phyloP scores from a whole-genome alignment of 768 basidiomycete genomes.

The Panellus pusillus region DNA sequence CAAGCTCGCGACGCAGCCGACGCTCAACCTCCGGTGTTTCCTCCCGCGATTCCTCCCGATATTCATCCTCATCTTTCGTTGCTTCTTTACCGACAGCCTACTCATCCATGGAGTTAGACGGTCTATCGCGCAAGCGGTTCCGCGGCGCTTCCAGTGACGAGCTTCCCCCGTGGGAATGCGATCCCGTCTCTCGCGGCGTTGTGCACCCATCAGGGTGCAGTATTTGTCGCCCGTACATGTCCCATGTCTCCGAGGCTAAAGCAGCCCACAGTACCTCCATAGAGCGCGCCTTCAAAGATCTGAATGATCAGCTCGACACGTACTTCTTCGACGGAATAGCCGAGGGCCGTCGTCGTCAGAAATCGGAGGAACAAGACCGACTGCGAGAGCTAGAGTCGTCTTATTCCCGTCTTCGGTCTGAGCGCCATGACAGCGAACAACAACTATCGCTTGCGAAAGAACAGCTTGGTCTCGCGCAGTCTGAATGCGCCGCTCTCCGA shows the following conservation, averaged over 20 bases:
- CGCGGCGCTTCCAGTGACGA: slow-evolving; percentile 9
- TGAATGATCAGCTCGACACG: slow-evolving; percentile 39
- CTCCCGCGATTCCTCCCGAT: slow-evolving; percentile 6
- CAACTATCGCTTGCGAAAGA: slow-evolving; percentile 22
- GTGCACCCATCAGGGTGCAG: slow-evolving; percentile 41
- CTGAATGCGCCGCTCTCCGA: slow-evolving; percentile 33
- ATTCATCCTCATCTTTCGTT: slow-evolving; percentile 6
- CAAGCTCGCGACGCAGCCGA: not conserved
- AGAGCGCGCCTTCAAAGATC: slow-evolving; percentile 40
- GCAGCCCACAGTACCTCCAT: slow-evolving; percentile 35
- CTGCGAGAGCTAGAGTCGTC: slow-evolving; percentile 34
- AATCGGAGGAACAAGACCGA: slow-evolving; percentile 36
- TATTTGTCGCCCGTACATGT: slow-evolving; percentile 38
- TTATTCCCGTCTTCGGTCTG: slow-evolving; percentile 30
- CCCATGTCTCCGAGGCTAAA: slow-evolving; percentile 40
- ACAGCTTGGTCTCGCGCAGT: slow-evolving; percentile 33
- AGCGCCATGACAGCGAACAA: slow-evolving; percentile 32
- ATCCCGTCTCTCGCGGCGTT: slow-evolving; percentile 37
- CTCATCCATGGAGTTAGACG: slow-evolving; percentile 11
- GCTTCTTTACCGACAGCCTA: slow-evolving; percentile 5
- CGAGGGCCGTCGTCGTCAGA: slow-evolving; percentile 42
- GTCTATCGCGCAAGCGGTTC: slow-evolving; percentile 13
- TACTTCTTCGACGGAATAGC: slow-evolving; percentile 38
- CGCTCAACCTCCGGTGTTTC: not conserved
- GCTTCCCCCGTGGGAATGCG: slow-evolving; percentile 38